Conservation (phyloP, 495 filamentous ascomycete species). For the Bombardia bombarda region DNA sequence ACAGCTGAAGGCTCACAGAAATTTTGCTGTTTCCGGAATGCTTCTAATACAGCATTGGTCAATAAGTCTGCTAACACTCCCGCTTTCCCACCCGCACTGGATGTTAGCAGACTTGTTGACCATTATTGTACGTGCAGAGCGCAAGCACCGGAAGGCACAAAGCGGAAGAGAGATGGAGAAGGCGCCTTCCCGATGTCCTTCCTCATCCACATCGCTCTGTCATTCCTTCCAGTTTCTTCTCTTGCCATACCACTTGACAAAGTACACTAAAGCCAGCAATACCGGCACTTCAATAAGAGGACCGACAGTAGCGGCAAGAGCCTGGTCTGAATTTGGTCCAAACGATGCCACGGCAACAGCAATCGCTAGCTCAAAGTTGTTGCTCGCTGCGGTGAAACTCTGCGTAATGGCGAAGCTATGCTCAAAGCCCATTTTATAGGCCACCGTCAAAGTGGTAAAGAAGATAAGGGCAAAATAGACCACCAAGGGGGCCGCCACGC, state of each 20-base stretch:
- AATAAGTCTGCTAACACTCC: no score
- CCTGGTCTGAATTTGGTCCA: conserved; percentile 74
- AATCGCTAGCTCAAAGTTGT: conserved; percentile 93
- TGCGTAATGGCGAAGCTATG: conserved; percentile 71
- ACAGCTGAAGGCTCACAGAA: no score
- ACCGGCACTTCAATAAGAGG: conserved; percentile 91
- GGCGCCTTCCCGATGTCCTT: no score
- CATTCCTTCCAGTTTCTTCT: no score
- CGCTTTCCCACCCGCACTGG: no score
- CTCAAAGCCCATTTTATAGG: conserved; percentile 57
- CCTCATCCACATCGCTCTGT: no score
- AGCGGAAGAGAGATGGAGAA: no score
- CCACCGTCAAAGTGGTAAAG: conserved; percentile 52
- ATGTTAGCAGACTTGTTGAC: no score
- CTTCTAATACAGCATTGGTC: no score
- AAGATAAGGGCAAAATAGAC: conserved; percentile 77
- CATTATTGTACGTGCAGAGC: no score
- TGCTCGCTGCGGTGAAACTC: conserved; percentile 90
- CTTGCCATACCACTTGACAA: conserved; percentile 57
- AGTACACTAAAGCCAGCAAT: conserved; percentile 71
- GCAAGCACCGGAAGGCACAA: no score
- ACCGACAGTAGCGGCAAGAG: conserved; percentile 82
- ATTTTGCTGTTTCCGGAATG: no score
- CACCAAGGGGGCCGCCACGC: conserved; percentile 72
- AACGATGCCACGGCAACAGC: conserved; percentile 83